Evolutionary conservation across 805 yeast species (phyloP).

Genomic region (Zygoascus tannicola): DNA sequence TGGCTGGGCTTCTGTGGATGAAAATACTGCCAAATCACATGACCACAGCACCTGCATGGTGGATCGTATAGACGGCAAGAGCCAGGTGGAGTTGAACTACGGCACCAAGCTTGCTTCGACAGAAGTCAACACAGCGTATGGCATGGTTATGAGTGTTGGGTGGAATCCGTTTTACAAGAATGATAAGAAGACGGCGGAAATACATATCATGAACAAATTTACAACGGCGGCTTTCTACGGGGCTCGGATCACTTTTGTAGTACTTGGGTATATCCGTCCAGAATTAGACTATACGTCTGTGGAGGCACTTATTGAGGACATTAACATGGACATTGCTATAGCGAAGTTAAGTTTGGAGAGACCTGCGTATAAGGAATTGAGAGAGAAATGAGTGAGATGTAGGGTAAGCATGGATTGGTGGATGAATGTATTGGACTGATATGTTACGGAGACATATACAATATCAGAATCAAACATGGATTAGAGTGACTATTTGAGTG

Average conservation of each 20-base stretch:
- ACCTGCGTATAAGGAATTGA: constrained; percentile 35
- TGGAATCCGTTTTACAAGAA: constrained; percentile 90
- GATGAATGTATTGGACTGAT: too few species aligned
- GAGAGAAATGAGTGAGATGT: too few species aligned
- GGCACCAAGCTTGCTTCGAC: constrained; percentile 42
- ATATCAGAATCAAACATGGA: too few species aligned
- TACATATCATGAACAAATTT: constrained; percentile 77
- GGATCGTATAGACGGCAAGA: constrained; percentile 14
- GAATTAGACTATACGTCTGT: constrained; percentile 76
- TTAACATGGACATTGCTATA: constrained; percentile 64
- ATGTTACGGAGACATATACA: too few species aligned
- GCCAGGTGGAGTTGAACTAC: constrained; percentile 46
- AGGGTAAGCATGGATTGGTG: too few species aligned
- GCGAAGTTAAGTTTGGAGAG: constrained; percentile 44
- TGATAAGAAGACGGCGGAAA: constrained; percentile 66
- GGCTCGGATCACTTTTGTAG: constrained; percentile 54
- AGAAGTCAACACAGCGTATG: constrained; percentile 40
- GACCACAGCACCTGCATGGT: neutral
- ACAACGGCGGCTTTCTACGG: constrained; percentile 62
- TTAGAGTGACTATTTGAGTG: too few species aligned
- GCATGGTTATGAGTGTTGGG: constrained; percentile 94
- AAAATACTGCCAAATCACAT: constrained; percentile 16
- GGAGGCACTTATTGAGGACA: constrained; percentile 80
- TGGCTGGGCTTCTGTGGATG: constrained; percentile 52
- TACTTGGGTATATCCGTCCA: constrained; percentile 86